Base-by-base conservation (phyloP, 2,329 filamentous ascomycete species). In the Cladosporium colombiae region DNA sequence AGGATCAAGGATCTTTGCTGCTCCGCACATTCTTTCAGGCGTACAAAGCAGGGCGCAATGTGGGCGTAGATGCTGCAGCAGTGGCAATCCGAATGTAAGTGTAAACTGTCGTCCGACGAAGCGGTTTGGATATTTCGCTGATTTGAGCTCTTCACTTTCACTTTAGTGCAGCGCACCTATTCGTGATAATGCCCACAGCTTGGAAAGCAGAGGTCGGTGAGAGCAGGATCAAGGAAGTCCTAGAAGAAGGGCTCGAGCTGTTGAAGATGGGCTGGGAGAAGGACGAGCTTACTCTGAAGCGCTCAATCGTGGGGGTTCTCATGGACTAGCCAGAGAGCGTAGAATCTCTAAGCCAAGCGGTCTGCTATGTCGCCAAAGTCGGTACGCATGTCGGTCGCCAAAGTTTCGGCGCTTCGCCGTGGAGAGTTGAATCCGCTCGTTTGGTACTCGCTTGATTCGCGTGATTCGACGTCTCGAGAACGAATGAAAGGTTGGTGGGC, bases 51-150 rank as follows among this genome's bases (percentile, higher is more conserved):
- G 23, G 46, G 21, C 21, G 35, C n/a, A 29, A 18, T 11, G 44
- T 29, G 18, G 11, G 1, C 7, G 59, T 65, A 8, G 58, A 67
- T 27, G 60, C 56, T 18, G 53, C 64, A 11, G 67, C 64, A 25
- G 65, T 69, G 25, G 69, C 69, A 21, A 65, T 68, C 25, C n/a
- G 67, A 14, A 66, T 70, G 52, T 55, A 31, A 55, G 52, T 33
- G 52, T n/a, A n/a, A n/a, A n/a, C n/a, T n/a, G n/a, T n/a, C n/a
- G n/a, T n/a, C n/a, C n/a, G n/a, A n/a, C n/a, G n/a, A n/a, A n/a
- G n/a, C n/a, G n/a, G n/a, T n/a, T n/a, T n/a, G n/a, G n/a, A n/a
- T n/a, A n/a, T n/a, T n/a, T n/a, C n/a, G n/a, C n/a, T n/a, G n/a
- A n/a, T n/a, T n/a, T n/a, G n/a, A n/a, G n/a, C n/a, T n/a, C n/a